phyloP scores from a whole-genome alignment of 164 flowering plant genomes.

The Warburgia ugandensis region DNA sequence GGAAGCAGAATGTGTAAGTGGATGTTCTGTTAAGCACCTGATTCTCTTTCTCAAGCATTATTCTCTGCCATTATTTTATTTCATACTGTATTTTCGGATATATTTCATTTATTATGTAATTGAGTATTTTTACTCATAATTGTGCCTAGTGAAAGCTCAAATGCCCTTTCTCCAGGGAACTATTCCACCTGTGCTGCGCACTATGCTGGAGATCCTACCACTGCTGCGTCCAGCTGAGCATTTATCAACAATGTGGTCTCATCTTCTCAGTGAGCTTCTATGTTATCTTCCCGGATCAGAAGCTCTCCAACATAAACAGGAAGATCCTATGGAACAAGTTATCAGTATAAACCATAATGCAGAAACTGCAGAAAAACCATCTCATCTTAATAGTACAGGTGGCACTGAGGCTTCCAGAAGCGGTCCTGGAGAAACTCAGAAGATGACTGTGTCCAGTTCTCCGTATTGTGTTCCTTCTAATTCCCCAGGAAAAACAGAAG shows the following conservation, averaged over 20 bases:
- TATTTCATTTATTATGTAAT: too few relatives aligned
- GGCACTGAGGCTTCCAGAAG: conserved; percentile 5
- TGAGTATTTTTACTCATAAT: not conserved
- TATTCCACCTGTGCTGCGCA: conserved; percentile 71
- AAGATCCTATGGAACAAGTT: conserved; percentile 25
- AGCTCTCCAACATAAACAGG: conserved; percentile 26
- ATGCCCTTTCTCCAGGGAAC: conserved; percentile 46
- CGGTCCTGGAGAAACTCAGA: conserved; percentile 16
- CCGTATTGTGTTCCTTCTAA: conserved; percentile 32
- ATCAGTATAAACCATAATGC: conserved; percentile 17
- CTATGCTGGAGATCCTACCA: conserved; percentile 70
- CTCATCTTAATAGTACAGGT: conserved; percentile 5
- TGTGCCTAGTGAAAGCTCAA: conserved; percentile 4
- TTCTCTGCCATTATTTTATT: not conserved
- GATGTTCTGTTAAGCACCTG: not conserved
- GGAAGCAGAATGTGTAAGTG: conserved; percentile 76
- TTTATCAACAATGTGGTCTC: conserved; percentile 76
- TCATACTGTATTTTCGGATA: too few relatives aligned
- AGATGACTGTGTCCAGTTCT: conserved; percentile 14
- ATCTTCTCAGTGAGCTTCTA: conserved; percentile 52
- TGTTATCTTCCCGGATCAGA: conserved; percentile 65
- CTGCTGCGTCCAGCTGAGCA: conserved; percentile 57
- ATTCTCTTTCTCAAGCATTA: not conserved
- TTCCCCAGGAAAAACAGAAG: conserved; percentile 19
- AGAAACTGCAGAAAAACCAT: conserved; percentile 13